Conservation (phyloP, 2,329 filamentous ascomycete species). For the Phialocephala subalpina region DNA sequence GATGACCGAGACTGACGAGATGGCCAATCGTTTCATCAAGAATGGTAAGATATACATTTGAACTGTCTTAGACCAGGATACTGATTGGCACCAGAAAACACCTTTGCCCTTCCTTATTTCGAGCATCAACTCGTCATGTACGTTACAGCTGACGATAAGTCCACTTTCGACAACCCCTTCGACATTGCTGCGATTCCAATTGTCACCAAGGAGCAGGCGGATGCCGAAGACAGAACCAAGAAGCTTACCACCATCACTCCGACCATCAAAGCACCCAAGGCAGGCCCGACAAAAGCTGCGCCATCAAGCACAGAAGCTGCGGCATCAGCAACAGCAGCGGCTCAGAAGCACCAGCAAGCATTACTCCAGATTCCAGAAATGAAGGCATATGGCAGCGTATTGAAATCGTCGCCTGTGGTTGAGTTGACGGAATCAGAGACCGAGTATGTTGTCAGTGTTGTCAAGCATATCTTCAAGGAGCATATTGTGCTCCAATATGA, state of each 20-base stretch:
- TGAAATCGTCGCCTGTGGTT: slow-evolving; percentile 87
- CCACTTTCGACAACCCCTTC: slow-evolving; percentile 85
- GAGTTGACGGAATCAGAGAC: slow-evolving; percentile 97
- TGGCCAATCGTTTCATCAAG: slow-evolving; percentile 88
- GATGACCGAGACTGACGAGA: slow-evolving; percentile 84
- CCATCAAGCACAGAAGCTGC: slow-evolving; percentile 75
- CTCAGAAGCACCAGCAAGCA: slow-evolving; percentile 89
- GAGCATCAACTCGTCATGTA: slow-evolving; percentile 99
- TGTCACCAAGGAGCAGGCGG: slow-evolving; percentile 93
- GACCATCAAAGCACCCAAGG: slow-evolving; percentile 90
- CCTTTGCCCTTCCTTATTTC: slow-evolving; percentile 93
- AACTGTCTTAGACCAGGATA: slow-evolving; percentile 11
- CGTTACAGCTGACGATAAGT: slow-evolving; percentile 89
- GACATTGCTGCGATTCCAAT: slow-evolving; percentile 91
- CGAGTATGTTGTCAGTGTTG: slow-evolving; percentile 91
- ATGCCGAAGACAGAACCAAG: slow-evolving; percentile 95
- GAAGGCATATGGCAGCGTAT: slow-evolving; percentile 84
- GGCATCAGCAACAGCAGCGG: slow-evolving; percentile 78
- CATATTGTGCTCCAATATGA: slow-evolving; percentile 96
- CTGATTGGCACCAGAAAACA: slow-evolving; percentile 72
- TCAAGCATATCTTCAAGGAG: slow-evolving; percentile 99
- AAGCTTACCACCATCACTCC: slow-evolving; percentile 94
- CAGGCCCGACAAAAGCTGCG: slow-evolving; percentile 77
- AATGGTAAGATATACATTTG: slow-evolving; percentile 69
- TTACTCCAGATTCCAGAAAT: slow-evolving; percentile 90